These are phyloP conservation scores for Populus pruinosa DNA, from an alignment of 345 rosid species.

Conservation along the genomic window DNA sequence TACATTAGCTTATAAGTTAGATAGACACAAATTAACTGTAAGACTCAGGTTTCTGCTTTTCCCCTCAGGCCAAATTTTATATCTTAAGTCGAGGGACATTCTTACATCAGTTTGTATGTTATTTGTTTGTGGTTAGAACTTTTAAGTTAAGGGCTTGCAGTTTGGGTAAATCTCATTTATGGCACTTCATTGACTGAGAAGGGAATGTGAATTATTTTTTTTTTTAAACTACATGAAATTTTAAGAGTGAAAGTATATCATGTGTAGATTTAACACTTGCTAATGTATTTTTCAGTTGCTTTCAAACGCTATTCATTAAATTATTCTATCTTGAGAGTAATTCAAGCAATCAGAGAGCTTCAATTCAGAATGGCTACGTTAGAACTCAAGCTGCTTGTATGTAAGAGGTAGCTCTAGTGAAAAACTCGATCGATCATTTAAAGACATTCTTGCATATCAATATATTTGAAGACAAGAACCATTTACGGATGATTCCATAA, in stretches of 20 bases:
- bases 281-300: background rate
- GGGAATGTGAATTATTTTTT: background rate
- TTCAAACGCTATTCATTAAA: background rate
- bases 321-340: background rate
- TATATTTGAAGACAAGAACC: too few relatives aligned
- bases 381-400: too few relatives aligned
- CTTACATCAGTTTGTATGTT: slow-evolving; percentile 1
- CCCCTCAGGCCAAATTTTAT: background rate
- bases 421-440: too few relatives aligned
- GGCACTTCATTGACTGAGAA: background rate
- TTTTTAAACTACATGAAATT: background rate
- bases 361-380: background rate
- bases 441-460: too few relatives aligned
- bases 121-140: slow-evolving; percentile 10
- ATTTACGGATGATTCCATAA: too few relatives aligned
- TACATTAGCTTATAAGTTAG: slow-evolving; percentile 4
- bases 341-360: background rate
- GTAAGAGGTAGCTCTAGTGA: too few relatives aligned
- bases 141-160: background rate
- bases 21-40: slow-evolving; percentile 12
- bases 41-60: slow-evolving; percentile 1
- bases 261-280: slow-evolving; percentile 11
- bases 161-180: background rate
- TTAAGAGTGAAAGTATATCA: background rate
- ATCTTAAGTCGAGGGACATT: background rate